Base-by-base conservation (phyloP, 441 rosid species). In the Pelargonium citronellum region DNA sequence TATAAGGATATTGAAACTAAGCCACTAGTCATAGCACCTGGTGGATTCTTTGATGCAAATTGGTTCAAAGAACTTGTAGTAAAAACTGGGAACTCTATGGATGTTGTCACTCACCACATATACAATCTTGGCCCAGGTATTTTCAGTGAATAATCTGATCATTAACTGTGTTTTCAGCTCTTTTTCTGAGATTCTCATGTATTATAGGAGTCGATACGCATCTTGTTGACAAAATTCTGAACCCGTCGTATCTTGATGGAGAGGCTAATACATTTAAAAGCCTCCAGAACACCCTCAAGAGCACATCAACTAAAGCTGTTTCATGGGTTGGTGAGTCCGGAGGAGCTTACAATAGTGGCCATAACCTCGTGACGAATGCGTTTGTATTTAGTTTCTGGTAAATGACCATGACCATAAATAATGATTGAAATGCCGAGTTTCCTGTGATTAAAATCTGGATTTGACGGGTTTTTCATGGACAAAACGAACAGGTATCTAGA, bases 241-340 rank as follows among this genome's bases (percentile, higher is more conserved):
- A 95, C 72, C 98, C 99, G 30, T 74, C 82, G 0, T 80, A 76
- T 69, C 93, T 95, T 51, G 95, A 92, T 67, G 78, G 81, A 15
- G 96, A 78, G 79, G 81, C 84, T 1, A 63, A 7, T 5, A 84
- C 90, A 20, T 95, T 89, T 73, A 79, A 78, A 5, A 73, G 69
- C 81, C 86, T 95, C 24, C 81, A 79, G 69, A 80, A 75, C 68
- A 70, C 77, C 62, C 75, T 95, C 46, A 84, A 80, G 75, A 82
- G 61, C 63, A 82, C 96, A 51, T 69, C 76, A 79, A 83, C 91
- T 53, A 75, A 84, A 20, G 78, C 57, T 51, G 89, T 27, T 27
- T 27, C 95, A 16, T 90, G 98, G 99, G 95, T 95, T 78, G 93
- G 99, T 55, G 99, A 95, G 77, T 62, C 99, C 22, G 99, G 99